Percentiles rank a stretch among this genome's conserved stretches.
Conservation (phyloP, 306 rosid species). For the Citrullus amarus region DNA sequence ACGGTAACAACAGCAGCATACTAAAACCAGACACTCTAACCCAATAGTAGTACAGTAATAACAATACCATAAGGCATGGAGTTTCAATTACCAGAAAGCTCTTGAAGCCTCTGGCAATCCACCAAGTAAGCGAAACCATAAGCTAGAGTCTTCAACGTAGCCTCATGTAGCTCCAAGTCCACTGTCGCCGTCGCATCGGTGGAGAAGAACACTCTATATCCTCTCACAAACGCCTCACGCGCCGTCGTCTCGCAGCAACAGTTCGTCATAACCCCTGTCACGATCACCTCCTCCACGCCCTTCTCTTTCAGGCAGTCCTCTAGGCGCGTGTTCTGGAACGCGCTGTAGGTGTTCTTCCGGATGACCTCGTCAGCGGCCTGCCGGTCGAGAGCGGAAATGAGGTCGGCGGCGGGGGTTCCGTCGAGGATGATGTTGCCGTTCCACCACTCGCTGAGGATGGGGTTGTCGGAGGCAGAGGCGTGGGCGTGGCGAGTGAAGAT, state of each 20-base stretch:
- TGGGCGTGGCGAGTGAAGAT: slow-evolving; percentile 69
- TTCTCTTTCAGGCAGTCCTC: slow-evolving; percentile 38
- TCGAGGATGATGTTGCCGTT: slow-evolving; percentile 40
- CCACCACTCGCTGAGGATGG: slow-evolving; percentile 65
- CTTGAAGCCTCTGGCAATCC: slow-evolving; percentile 30
- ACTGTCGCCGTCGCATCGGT: slow-evolving; percentile 55
- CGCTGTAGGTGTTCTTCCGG: slow-evolving; percentile 49
- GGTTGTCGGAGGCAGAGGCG: slow-evolving; percentile 30
- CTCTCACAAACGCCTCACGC: slow-evolving; percentile 58
- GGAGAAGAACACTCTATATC: slow-evolving; percentile 59
- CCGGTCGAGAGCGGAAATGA: slow-evolving; percentile 30
- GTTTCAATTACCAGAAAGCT: slow-evolving; percentile 5
- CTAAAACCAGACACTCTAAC: background rate
- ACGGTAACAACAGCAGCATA: background rate
- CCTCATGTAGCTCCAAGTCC: slow-evolving; percentile 40
- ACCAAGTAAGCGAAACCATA: slow-evolving; percentile 59
- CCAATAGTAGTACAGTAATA: background rate
- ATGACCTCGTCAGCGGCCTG: slow-evolving; percentile 19
- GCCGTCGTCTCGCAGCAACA: slow-evolving; percentile 71
- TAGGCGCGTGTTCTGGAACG: slow-evolving; percentile 28
- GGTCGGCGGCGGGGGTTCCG: slow-evolving; percentile 40
- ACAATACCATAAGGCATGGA: background rate
- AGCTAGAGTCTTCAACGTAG: slow-evolving; percentile 65
- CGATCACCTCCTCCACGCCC: slow-evolving; percentile 58
- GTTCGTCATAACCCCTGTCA: slow-evolving; percentile 64